Evolutionary conservation across 164 flowering plant genomes (phyloP).

Genomic region (Nymphaea thermarum): DNA sequence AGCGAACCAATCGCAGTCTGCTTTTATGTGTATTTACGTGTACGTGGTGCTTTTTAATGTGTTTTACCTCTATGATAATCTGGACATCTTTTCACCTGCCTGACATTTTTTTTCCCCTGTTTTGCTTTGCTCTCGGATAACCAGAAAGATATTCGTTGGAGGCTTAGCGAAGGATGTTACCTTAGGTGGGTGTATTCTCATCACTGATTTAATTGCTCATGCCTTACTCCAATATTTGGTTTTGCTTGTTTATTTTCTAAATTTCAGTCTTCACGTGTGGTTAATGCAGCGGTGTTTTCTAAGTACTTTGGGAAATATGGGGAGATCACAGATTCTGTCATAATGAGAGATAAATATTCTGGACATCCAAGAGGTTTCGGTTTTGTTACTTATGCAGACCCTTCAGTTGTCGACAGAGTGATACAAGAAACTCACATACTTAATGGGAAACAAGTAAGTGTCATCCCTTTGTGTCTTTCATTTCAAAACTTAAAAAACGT

Average conservation of each 20-base stretch:
- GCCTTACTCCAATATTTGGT: neutral
- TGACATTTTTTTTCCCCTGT: neutral
- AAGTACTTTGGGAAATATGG: constrained; percentile 88
- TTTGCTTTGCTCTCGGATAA: neutral
- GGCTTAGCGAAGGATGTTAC: constrained; percentile 73
- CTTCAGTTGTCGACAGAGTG: constrained; percentile 76
- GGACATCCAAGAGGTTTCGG: constrained; percentile 93
- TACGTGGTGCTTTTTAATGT: neutral
- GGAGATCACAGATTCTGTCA: constrained; percentile 74
- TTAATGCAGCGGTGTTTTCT: constrained; percentile 34
- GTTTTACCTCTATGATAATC: too few species aligned
- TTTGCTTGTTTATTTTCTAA: neutral
- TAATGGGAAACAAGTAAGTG: constrained; percentile 69
- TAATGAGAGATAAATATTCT: constrained; percentile 77
- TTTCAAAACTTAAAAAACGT: neutral
- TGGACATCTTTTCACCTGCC: neutral
- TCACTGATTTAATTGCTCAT: neutral
- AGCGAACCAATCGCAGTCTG: neutral
- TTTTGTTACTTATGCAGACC: constrained; percentile 88
- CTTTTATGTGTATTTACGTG: neutral
- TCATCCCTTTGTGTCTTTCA: too few species aligned
- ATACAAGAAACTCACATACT: constrained; percentile 69
- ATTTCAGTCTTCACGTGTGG: neutral
- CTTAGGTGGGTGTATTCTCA: constrained; percentile 20
- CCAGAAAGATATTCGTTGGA: constrained; percentile 89